Base-by-base conservation (phyloP, 1,139 yeast genomes). In the Kurtzmaniella quercitrusa region DNA sequence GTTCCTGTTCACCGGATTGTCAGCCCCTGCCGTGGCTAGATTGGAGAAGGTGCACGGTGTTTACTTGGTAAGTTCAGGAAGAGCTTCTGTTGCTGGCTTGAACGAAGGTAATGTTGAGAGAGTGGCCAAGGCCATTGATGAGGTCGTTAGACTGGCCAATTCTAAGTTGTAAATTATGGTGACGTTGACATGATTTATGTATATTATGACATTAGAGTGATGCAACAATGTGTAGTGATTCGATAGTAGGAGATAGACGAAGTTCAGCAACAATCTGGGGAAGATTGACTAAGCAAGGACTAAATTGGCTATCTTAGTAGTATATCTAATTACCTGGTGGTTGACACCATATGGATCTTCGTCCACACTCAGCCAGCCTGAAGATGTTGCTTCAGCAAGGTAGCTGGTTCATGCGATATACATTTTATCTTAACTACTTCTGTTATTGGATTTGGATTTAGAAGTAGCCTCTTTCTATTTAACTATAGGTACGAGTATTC, bases 81-180 rank as follows among this genome's bases (percentile, higher is more conserved):
- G 98, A 66, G 94, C 95, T 49, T 86, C 95, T 37, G 88, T 91
- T 58, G 96, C 97, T 29, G 98, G 98, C 23, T 78, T 93, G 64
- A 93, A 89, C 66, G 84, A 85, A 42, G 70, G 75, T 48, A 93
- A 93, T 62, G 85, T 91, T 46, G 77, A 78, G 48, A 75, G 81
- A 57, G 94, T 91, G 41, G 96, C 97, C 40, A 71, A 77, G 51
- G 86, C 95, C 41, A 81, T 91, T 53, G 90, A 89, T 60, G 86
- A 82, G 59, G 95, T 85, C 47, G 90, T 88, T 23, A 66, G 75
- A 49, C 62, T 57, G 49, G 56, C 58, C 48, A 66, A 67, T 53
- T 52, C 68, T 34, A 68, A 69, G 54, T 65, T 68, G 50, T 68
- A 56, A 48, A n/a, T 38, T 14, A 31, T 29, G 5, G 31, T 27